These are phyloP conservation scores for Friedmanniomyces simplex DNA, from an alignment of 495 filamentous ascomycete genomes.

Conservation along the genomic window DNA sequence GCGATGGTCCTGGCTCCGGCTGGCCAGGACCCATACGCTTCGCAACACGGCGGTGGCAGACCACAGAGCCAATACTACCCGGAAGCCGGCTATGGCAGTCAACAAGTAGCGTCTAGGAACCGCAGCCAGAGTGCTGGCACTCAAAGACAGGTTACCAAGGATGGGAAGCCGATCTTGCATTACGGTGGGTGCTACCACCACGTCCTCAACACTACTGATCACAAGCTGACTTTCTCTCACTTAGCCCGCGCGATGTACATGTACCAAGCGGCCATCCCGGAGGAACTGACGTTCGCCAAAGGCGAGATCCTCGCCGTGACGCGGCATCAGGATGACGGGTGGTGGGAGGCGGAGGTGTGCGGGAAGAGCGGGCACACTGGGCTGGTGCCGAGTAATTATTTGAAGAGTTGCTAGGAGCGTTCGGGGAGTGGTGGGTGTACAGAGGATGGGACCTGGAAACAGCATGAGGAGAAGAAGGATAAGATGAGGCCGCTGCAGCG, in stretches of 20 bases:
- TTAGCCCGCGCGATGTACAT: slow-evolving; percentile 85
- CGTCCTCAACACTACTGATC: neutral
- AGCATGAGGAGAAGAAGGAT: slow-evolving; percentile 20
- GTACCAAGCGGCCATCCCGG: slow-evolving; percentile 88
- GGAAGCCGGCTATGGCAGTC: slow-evolving; percentile 37
- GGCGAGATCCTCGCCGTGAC: slow-evolving; percentile 87
- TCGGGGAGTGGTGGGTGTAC: neutral
- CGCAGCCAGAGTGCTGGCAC: slow-evolving; percentile 77
- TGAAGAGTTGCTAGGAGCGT: slow-evolving; percentile 54
- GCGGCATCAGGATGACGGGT: slow-evolving; percentile 91
- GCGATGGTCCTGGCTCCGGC: slow-evolving; percentile 61
- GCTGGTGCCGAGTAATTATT: slow-evolving; percentile 93
- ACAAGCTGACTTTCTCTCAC: slow-evolving; percentile 14
- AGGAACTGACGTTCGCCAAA: slow-evolving; percentile 87
- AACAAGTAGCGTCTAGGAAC: slow-evolving; percentile 37
- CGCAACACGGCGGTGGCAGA: slow-evolving; percentile 14
- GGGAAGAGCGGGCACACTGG: slow-evolving; percentile 62
- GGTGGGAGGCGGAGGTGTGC: slow-evolving; percentile 97
- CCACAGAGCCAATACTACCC: slow-evolving; percentile 49
- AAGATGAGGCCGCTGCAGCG: neutral
- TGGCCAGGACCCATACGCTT: slow-evolving; percentile 32
- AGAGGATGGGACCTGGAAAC: neutral
- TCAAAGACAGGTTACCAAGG: slow-evolving; percentile 63
- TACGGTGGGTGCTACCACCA: slow-evolving; percentile 61
- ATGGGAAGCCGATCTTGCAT: slow-evolving; percentile 80